Percentiles rank a stretch among this genome's conserved stretches.
These are phyloP conservation scores for Neonectria punicea DNA, from an alignment of 2,329 filamentous ascomycete species.

Conservation along the genomic window DNA sequence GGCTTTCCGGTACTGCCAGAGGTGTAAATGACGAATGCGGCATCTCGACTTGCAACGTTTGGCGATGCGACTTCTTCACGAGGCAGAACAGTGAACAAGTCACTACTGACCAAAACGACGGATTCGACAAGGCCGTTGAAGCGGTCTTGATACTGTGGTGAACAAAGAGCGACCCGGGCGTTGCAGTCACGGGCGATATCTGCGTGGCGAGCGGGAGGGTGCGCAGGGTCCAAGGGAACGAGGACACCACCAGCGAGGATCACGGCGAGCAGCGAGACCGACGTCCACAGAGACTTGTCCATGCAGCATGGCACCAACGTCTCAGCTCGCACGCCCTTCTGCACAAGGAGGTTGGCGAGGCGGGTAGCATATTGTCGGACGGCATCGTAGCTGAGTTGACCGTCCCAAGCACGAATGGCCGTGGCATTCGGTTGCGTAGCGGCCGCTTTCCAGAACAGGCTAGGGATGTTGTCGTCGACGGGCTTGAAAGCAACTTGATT, in stretches of 20 bases:
- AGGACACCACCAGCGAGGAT: slow-evolving; percentile 38
- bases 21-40: slow-evolving; percentile 36
- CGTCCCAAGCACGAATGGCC: slow-evolving; percentile 35
- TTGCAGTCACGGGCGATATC: slow-evolving; percentile 19
- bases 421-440: neutral
- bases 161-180: slow-evolving; percentile 23
- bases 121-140: neutral
- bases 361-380: neutral
- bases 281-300: slow-evolving; percentile 39
- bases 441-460: slow-evolving; percentile 5
- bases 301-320: slow-evolving; percentile 34
- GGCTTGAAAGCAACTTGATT: neutral
- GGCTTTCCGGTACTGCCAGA: slow-evolving; percentile 41
- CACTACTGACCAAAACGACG: neutral
- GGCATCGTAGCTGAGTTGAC: slow-evolving; percentile 29
- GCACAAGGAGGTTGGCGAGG: slow-evolving; percentile 12
- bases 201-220: slow-evolving; percentile 27
- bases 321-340: neutral
- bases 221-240: slow-evolving; percentile 38
- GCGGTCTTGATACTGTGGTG: slow-evolving; percentile 15
- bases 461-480: slow-evolving; percentile 4
- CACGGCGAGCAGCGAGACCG: slow-evolving; percentile 40
- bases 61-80: neutral
- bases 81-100: neutral
- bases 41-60: neutral